These are phyloP conservation scores for Dalbergia cultrata DNA, from an alignment of 306 rosid genomes.

Conservation along the genomic window DNA sequence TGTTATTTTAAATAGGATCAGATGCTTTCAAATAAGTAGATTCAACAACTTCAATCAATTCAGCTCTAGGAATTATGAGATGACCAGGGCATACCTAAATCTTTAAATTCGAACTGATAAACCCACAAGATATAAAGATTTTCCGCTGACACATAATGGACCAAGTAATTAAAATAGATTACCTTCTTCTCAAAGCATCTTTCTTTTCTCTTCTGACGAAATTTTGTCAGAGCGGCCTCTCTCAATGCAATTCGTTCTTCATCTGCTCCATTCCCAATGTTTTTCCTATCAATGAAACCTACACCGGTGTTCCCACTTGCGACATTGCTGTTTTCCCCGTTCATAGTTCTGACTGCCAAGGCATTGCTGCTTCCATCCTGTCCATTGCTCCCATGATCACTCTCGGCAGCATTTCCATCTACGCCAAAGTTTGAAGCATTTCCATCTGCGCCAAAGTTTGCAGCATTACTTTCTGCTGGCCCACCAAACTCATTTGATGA, in stretches of 20 bases:
- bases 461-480: constrained; percentile 54
- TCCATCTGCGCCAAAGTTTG: constrained; percentile 51
- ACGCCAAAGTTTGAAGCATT: constrained; percentile 48
- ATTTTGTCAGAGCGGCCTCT: constrained; percentile 80
- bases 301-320: constrained; percentile 51
- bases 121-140: constrained; percentile 19
- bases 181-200: constrained; percentile 89
- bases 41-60: constrained; percentile 27
- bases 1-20: neutral
- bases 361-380: constrained; percentile 55
- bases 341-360: constrained; percentile 46
- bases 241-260: constrained; percentile 62
- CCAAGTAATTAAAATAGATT: constrained; percentile 31
- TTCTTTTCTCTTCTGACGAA: constrained; percentile 78
- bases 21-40: constrained; percentile 10
- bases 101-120: constrained; percentile 3
- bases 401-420: constrained; percentile 55
- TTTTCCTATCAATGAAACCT: constrained; percentile 45
- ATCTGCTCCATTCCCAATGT: constrained; percentile 54
- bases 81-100: constrained; percentile 11
- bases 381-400: constrained; percentile 60
- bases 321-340: constrained; percentile 51
- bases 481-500: constrained; percentile 56
- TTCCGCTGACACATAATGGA: constrained; percentile 25
- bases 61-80: constrained; percentile 13